Evolutionary conservation across 2,329 filamentous ascomycete genomes (phyloP).

Genomic region (Cordyceps sp.): DNA sequence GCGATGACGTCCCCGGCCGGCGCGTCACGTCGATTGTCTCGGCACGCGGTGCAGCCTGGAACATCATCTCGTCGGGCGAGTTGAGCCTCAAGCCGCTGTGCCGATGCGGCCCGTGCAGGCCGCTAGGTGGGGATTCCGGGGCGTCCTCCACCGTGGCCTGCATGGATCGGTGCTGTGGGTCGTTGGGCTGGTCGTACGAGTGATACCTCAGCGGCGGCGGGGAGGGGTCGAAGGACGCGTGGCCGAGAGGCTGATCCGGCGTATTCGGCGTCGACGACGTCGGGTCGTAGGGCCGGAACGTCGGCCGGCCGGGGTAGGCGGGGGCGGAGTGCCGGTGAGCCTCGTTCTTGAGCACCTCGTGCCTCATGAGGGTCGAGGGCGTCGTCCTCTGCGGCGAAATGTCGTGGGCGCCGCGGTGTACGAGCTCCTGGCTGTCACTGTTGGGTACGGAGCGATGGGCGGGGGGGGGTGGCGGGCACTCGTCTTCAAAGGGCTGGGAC

Average conservation of each 20-base stretch:
- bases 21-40: conserved; percentile 26
- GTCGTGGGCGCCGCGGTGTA: conserved; percentile 24
- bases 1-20: conserved; percentile 13
- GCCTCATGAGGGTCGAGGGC: conserved; percentile 35
- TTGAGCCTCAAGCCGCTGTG: conserved; percentile 9
- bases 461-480: conserved; percentile 38
- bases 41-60: conserved; percentile 22
- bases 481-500: conserved; percentile 20
- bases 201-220: conserved; percentile 27
- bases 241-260: conserved; percentile 10
- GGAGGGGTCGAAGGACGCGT: conserved; percentile 16
- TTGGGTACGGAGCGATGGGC: conserved; percentile 32
- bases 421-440: conserved; percentile 24
- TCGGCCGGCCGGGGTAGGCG: conserved; percentile 35
- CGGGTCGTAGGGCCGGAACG: conserved; percentile 33
- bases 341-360: conserved; percentile 39
- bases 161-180: conserved; percentile 31
- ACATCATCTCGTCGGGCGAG: conserved; percentile 20
- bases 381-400: conserved; percentile 22
- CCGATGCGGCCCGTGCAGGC: conserved; percentile 10
- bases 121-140: conserved; percentile 29
- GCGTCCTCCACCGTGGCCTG: conserved; percentile 49
- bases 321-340: conserved; percentile 35
- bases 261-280: conserved; percentile 20
- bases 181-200: conserved; percentile 32